Conservation (phyloP, 73 alveolate genomes). For the Tetrahymena malaccensis region DNA sequence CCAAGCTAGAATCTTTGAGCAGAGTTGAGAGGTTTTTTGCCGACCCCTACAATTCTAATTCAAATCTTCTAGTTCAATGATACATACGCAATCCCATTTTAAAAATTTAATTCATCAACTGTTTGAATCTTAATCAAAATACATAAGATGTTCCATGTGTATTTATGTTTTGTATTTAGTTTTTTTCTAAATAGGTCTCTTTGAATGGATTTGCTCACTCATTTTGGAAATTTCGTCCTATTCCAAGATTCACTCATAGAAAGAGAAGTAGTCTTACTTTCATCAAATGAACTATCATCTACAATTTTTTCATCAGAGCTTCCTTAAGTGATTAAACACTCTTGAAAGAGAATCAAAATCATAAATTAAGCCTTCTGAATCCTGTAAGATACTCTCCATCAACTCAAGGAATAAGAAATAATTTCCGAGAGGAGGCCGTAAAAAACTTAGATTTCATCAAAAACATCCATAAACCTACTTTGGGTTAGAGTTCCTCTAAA, state of each 20-base stretch:
- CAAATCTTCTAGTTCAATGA: neutral
- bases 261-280: neutral
- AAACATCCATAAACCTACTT: neutral
- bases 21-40: neutral
- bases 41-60: neutral
- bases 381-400: neutral
- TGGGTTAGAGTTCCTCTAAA: neutral
- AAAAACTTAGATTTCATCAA: neutral
- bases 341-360: neutral
- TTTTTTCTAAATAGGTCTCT: neutral
- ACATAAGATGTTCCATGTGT: neutral
- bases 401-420: neutral
- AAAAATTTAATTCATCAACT: neutral
- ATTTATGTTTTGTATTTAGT: neutral
- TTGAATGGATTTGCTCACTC: neutral
- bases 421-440: neutral
- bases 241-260: neutral
- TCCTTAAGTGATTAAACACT: neutral
- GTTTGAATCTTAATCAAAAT: neutral
- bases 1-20: neutral
- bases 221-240: neutral
- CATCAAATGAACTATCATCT: neutral
- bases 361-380: neutral
- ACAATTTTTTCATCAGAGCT: neutral
- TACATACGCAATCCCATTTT: neutral